phyloP scores from a whole-genome alignment of 1,284 basidiomycete genomes.

The Inonotus hispidus region DNA sequence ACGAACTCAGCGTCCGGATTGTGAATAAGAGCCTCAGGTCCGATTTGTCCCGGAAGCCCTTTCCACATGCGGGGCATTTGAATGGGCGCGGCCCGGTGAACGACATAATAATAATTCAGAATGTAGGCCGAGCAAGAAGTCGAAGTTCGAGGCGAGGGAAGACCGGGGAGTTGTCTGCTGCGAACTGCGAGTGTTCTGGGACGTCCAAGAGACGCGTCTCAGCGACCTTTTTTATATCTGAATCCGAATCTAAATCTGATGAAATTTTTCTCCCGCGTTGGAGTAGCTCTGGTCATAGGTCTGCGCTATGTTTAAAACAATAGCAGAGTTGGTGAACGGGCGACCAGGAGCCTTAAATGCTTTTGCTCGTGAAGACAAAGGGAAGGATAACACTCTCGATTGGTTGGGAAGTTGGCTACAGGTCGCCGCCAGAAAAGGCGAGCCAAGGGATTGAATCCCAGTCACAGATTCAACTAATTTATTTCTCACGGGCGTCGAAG shows the following conservation, averaged over 20 bases:
- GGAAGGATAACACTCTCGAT: not conserved
- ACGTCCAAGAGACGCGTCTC: not conserved
- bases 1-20: not conserved
- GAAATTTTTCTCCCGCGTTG: too few species aligned
- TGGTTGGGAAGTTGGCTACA: not conserved
- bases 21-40: not conserved
- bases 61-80: not conserved
- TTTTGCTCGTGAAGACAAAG: not conserved
- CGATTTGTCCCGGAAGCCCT: not conserved
- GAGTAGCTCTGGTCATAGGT: too few species aligned
- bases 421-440: not conserved
- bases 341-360: not conserved
- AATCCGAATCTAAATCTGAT: too few species aligned
- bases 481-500: too few species aligned
- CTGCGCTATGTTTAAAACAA: too few species aligned
- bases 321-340: not conserved
- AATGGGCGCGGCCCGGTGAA: not conserved
- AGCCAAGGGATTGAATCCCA: not conserved
- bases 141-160: not conserved
- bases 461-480: too few species aligned
- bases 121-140: not conserved
- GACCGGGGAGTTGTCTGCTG: not conserved
- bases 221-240: not conserved
- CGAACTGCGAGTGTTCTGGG: not conserved
- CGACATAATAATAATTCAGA: not conserved